Base-by-base conservation (phyloP, 805 yeast genomes). In the Ogataea sp. region DNA sequence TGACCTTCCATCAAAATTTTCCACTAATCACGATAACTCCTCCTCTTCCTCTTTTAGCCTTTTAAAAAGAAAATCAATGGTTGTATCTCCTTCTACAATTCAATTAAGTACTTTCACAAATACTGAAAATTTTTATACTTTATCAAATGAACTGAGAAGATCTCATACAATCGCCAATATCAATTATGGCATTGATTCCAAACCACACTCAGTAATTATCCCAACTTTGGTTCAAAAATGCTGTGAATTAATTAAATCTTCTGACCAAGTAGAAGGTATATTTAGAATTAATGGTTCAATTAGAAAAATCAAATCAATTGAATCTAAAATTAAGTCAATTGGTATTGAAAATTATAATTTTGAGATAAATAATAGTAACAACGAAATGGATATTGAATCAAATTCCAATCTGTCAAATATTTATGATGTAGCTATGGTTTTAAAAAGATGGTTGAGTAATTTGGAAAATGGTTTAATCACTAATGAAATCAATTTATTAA, bases 261-360 rank as follows among this genome's bases (percentile, higher is more conserved):
- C 46, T 31, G 54, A 47, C 1, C 55, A 53, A 4, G 45, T 50
- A 4, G 64, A 62, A 45, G 67, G 67, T 11, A 48, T 62, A n/a
- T 62, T 62, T 42, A 44, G 67, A 43, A 55, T 62, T 41, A 62
- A 61, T 42, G 64, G 65, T 6, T 51, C 63, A 11, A 46, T 62
- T 25, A 54, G 54, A 32, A 62, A 61, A 37, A 53, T 61, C 26
- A 58, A 55, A 36, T 32, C 39, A 17, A 47, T 62, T 34, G 67
- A 62, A 39, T 8, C 36, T 5, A 39, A 42, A 35, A 49, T 62
- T 20, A 39, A 44, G 21, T 25, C 23, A 24, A 15, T 31, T 34
- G 54, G 56, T 32, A 32, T 52, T 10, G 48, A 46, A 33, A 15
- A 33, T 16, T 50, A 46, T 41, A 42, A 48, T 13, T 51, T 54